Evolutionary conservation across 2,329 filamentous ascomycete genomes (phyloP), one percentile per base, ranked within the genome.

Genomic region (Fusarium heterosporum): DNA sequence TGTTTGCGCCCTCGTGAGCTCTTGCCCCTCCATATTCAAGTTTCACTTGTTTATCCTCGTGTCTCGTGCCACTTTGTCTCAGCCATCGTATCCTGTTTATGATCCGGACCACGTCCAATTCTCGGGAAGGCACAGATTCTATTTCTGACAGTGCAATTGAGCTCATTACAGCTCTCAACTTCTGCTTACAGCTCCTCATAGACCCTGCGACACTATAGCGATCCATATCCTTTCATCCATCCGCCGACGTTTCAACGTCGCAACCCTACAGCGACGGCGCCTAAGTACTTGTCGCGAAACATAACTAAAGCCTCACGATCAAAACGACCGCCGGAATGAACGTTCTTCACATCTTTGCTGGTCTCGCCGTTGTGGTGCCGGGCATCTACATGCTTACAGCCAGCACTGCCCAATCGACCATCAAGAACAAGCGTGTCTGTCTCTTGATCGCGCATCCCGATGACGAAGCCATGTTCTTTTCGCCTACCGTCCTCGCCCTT

Each of bases 401-500:
- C 26, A 78, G 79, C 40, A 74, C 81, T n/a, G 77, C 83, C 40
- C 79, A 81, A 63, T 72, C 80, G 26, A 80, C 82, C 42, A 82
- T 97, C 66, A 84, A 83, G 71, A 90, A 93, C 81, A 96, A 97
- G 84, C 89, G 92, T 74, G 93, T 99, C 75, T 91, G 92, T 76
- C 86, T 99, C 53, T 84, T 99, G 55, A 98, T 99, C 74, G 96
- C 96, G 22, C 96, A 99, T 80, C 96, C 96, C 0, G 96, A 99
- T 79, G 96, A 99, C 75, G 96, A 99, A 82, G 96, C 95, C 78
- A 99, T 99, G 96, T 99, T 99, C 84, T 99, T 99, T 80, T 89
- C 93, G 66, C 96, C 96, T 0, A 92, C 93, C 1, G 84, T 98
- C 14, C 85, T 96, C 72, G 89, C 92, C n/a, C 86, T 99, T 58